Evolutionary conservation across 441 rosid genomes (phyloP).

Genomic region (Bruguiera hainesii): DNA sequence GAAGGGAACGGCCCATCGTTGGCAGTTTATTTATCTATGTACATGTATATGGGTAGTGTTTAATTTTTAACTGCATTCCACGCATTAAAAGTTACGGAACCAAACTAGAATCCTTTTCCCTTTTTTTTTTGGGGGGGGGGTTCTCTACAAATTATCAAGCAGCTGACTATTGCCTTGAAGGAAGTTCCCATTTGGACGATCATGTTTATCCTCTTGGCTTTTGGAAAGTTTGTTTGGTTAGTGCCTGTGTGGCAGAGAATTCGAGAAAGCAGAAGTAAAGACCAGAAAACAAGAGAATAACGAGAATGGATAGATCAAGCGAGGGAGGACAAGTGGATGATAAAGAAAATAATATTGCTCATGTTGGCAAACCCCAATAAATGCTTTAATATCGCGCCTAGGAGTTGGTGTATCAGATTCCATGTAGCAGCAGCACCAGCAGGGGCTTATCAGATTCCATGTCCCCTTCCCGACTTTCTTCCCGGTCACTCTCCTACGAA

Average conservation of each 20-base stretch:
- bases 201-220: too few species aligned
- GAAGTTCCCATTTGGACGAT: too few species aligned
- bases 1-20: too few species aligned
- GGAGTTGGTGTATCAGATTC: conserved; percentile 66
- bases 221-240: conserved; percentile 17
- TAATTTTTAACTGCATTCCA: too few species aligned
- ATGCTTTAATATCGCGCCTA: conserved; percentile 85
- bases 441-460: conserved; percentile 42
- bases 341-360: not conserved
- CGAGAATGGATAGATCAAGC: not conserved
- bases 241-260: conserved; percentile 5
- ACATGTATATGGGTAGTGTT: too few species aligned
- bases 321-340: not conserved
- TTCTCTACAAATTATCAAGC: too few species aligned
- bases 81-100: too few species aligned
- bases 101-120: too few species aligned
- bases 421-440: conserved; percentile 35
- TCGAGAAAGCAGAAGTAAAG: not conserved
- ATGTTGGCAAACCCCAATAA: conserved; percentile 44
- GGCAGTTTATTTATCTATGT: too few species aligned
- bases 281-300: not conserved
- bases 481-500: conserved; percentile 76
- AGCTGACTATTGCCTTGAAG: too few species aligned
- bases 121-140: too few species aligned
- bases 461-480: conserved; percentile 60